Conservation (phyloP, 306 rosid species). For the Acacia melanoxylon region DNA sequence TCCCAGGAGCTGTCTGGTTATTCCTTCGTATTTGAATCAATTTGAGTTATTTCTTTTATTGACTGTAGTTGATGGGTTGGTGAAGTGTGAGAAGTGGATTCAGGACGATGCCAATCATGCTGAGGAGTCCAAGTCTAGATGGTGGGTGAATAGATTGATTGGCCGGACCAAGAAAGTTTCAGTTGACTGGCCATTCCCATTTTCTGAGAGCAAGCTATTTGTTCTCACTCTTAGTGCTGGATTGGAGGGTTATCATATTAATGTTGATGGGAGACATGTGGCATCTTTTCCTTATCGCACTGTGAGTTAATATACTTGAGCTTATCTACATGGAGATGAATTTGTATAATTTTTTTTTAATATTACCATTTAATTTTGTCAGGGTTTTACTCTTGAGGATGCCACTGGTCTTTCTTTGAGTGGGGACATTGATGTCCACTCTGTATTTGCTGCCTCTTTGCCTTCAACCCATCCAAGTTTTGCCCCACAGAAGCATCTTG, state of each 20-base stretch:
- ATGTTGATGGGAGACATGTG: constrained; percentile 90
- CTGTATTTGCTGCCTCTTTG: constrained; percentile 81
- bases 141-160: constrained; percentile 85
- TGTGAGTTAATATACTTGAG: constrained; percentile 62
- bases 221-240: constrained; percentile 94
- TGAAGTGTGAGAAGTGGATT: constrained; percentile 96
- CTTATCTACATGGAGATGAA: constrained; percentile 12
- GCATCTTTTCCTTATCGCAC: constrained; percentile 90
- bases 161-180: constrained; percentile 76
- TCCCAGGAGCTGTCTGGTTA: background rate
- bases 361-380: constrained; percentile 16
- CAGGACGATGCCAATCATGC: constrained; percentile 54
- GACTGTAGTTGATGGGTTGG: constrained; percentile 82
- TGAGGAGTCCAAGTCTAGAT: constrained; percentile 66
- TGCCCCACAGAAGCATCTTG: constrained; percentile 80
- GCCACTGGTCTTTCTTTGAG: constrained; percentile 78
- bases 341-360: constrained; percentile 22
- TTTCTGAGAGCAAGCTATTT: constrained; percentile 73
- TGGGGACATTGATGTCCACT: constrained; percentile 76
- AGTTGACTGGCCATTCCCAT: constrained; percentile 91
- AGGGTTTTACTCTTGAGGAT: constrained; percentile 98
- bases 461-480: constrained; percentile 83
- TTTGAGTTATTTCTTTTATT: constrained; percentile 44
- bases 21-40: constrained; percentile 18
- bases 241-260: constrained; percentile 90